Evolutionary conservation across 306 rosid species (phyloP).

Genomic region (Castanea crenata): DNA sequence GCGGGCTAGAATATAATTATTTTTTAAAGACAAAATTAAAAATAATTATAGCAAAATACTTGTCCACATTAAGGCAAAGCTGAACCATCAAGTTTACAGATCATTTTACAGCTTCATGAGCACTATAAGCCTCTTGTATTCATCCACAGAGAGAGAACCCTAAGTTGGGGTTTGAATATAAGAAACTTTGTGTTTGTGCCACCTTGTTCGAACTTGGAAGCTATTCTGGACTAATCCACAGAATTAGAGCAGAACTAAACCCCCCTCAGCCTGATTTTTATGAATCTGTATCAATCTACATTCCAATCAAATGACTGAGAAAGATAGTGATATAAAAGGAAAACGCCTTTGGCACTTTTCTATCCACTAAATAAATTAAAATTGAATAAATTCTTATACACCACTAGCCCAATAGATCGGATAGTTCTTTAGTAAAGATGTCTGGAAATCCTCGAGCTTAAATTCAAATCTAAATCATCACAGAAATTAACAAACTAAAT

Average conservation of each 20-base stretch:
- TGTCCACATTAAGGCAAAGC: no score
- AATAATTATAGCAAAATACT: no score
- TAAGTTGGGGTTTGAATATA: no score
- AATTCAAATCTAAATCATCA: conserved; percentile 21
- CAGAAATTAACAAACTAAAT: conserved; percentile 18
- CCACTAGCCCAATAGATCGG: conserved; percentile 3
- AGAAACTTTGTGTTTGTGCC: neutral
- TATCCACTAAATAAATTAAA: conserved; percentile 17
- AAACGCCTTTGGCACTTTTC: neutral
- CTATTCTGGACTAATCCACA: no score
- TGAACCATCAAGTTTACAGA: no score
- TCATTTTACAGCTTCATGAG: no score
- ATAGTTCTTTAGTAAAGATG: conserved; percentile 19
- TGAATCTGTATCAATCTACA: neutral
- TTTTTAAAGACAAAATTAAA: no score
- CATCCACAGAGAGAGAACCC: no score
- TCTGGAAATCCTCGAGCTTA: conserved; percentile 16
- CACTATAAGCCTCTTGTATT: no score
- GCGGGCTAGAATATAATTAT: no score
- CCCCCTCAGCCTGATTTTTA: neutral
- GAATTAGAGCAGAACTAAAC: no score
- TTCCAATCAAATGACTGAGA: neutral
- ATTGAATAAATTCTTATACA: conserved; percentile 6
- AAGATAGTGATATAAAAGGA: neutral
- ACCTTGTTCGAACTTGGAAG: neutral